Evolutionary conservation across 352 stramenopile species (phyloP), one percentile per base, ranked within the genome.

Genomic region (Globisporangium solare): DNA sequence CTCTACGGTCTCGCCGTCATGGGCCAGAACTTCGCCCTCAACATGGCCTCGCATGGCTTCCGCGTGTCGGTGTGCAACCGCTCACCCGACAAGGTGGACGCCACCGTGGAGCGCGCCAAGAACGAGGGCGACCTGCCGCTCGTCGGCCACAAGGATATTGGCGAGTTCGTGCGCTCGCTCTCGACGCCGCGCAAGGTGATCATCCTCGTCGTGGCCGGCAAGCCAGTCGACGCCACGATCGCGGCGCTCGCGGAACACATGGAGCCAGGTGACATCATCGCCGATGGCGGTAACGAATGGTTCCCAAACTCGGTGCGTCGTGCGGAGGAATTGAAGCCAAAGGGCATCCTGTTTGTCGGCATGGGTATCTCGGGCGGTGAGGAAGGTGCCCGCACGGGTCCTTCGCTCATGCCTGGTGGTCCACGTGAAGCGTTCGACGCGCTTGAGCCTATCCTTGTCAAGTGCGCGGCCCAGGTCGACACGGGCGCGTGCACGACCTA

Each of bases 251-350:
- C 80, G 1, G 64, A 94, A 64, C 78, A 90, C 76, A 83, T 98
- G 70, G 93, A 98, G 67, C 65, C 77, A 40, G 97, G 96, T 14
- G 97, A 99, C 83, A 91, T 99, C 51, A 96, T 99, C 63, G 88
- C 99, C 37, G 97, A 99, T 75, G 97, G 97, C 43, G 97, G 97
- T 31, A 99, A 99, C 85, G 97, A 99, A 83, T 99, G 96, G 97
- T 99, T 97, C 71, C 95, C 96, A 15, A 99, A 99, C 78, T 96
- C 85, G 21, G 76, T 99, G 63, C 92, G 97, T 51, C 88, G 97
- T 59, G 77, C 81, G 0, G 75, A 97, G 65, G 87, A 98, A 69
- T 79, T 99, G 35, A 82, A 94, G 66, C 64, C 74, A 40, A 98
- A 98, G 77, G 93, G 94, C 46, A 98, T 99, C 68, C 78, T 97